These are phyloP conservation scores for Melocanna baccifera DNA, from an alignment of 176 grass and related monocot species.

Conservation along the genomic window DNA sequence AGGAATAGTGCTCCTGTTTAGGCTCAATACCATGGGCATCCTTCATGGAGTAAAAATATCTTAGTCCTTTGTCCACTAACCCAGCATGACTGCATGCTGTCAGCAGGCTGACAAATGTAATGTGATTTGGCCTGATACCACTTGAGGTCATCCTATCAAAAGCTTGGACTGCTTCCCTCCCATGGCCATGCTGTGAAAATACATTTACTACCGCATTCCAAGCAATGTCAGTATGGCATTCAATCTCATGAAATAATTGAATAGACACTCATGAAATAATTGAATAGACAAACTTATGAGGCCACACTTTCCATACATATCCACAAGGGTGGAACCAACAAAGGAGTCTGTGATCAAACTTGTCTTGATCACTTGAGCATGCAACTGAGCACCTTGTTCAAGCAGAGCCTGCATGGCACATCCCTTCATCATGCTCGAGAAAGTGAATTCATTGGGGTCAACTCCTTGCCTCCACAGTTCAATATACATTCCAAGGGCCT, in stretches of 20 bases:
- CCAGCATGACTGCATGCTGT: conserved; percentile 63
- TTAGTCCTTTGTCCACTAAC: conserved; percentile 57
- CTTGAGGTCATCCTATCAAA: conserved; percentile 48
- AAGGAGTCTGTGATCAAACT: conserved; percentile 40
- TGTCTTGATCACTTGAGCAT: conserved; percentile 58
- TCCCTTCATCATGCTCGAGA: conserved; percentile 66
- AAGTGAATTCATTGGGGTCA: conserved; percentile 63
- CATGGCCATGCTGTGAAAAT: conserved; percentile 57
- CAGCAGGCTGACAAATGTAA: conserved; percentile 62
- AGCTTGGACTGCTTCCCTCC: conserved; percentile 39
- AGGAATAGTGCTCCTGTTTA: conserved; percentile 59
- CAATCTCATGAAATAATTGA: conserved; percentile 58
- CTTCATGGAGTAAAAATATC: conserved; percentile 64
- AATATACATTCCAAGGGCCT: conserved; percentile 42
- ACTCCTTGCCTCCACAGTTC: conserved; percentile 36
- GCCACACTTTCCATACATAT: conserved; percentile 73
- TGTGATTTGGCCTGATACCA: conserved; percentile 57
- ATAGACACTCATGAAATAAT: conserved; percentile 55
- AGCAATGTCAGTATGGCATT: conserved; percentile 29
- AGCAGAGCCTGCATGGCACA: conserved; percentile 55
- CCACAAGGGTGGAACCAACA: conserved; percentile 50
- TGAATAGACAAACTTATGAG: conserved; percentile 43
- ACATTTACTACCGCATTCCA: conserved; percentile 54
- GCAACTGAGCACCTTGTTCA: conserved; percentile 54
- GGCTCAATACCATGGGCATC: conserved; percentile 43